These are phyloP conservation scores for Prunus armeniaca DNA, from an alignment of 306 rosid species.

Conservation along the genomic window DNA sequence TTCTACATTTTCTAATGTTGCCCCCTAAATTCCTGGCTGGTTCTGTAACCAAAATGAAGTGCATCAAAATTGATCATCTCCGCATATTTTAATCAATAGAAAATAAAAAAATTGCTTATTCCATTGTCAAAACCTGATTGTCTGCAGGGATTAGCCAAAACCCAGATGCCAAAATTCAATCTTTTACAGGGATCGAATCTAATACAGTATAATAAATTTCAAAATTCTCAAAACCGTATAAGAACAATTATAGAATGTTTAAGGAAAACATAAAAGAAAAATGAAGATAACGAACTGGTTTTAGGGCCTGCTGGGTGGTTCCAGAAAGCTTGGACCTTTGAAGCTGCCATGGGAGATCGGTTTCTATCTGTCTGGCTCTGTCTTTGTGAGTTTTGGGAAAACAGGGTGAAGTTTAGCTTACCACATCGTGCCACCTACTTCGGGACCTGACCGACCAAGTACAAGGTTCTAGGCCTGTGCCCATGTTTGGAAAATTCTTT, in stretches of 20 bases:
- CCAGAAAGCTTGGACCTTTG: slow-evolving; percentile 24
- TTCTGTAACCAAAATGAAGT: neutral
- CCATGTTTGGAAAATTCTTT: no score
- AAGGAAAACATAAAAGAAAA: neutral
- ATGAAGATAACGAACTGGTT: slow-evolving; percentile 16
- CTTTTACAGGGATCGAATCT: neutral
- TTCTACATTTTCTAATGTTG: neutral
- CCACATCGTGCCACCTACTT: neutral
- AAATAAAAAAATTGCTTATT: neutral
- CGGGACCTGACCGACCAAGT: neutral
- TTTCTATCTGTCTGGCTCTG: neutral
- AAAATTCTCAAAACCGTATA: neutral
- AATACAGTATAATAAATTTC: no score
- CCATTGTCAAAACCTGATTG: neutral
- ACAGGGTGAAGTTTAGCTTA: neutral
- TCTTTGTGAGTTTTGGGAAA: neutral
- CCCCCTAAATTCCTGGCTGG: neutral
- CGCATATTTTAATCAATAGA: neutral
- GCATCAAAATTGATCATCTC: neutral
- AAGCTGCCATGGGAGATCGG: slow-evolving; percentile 13
- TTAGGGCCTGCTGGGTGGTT: slow-evolving; percentile 29
- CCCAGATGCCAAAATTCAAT: neutral
- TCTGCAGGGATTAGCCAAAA: neutral
- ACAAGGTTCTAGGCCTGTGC: neutral
- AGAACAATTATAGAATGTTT: neutral